A percentile compares a stretch with the other conserved stretches of the same genome.
Conservation (phyloP, 2,329 filamentous ascomycete genomes). For the Septoria linicola region DNA sequence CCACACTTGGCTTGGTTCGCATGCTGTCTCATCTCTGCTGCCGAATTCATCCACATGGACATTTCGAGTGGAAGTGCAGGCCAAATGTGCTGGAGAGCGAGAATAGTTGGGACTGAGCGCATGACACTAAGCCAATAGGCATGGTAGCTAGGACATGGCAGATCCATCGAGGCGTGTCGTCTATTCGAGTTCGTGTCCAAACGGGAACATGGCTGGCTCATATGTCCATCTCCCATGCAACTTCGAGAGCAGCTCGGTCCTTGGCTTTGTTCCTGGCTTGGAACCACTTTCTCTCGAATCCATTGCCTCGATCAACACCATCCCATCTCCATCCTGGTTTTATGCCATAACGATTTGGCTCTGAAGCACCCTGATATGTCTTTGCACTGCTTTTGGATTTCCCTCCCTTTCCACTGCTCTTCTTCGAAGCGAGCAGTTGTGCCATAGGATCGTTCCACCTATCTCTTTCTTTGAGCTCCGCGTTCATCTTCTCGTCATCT, state of each 20-base stretch:
- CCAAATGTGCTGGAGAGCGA: too few species aligned
- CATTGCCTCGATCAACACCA: conserved; percentile 89
- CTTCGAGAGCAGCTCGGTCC: conserved; percentile 76
- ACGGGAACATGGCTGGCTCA: conserved; percentile 1
- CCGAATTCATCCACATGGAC: too few species aligned
- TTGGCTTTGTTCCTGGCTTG: conserved; percentile 76
- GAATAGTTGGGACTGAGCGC: too few species aligned
- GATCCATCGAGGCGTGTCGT: too few species aligned
- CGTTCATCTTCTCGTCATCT: conserved; percentile 87
- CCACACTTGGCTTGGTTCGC: too few species aligned
- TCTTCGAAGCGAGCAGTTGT: conserved; percentile 65
- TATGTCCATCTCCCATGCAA: conserved; percentile 90
- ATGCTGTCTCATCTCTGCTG: too few species aligned
- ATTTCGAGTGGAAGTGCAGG: too few species aligned
- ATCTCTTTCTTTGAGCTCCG: conserved; percentile 70
- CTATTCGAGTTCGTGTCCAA: too few species aligned
- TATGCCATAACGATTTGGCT: conserved; percentile 93
- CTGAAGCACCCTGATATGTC: conserved; percentile 73
- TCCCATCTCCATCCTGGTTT: conserved; percentile 93
- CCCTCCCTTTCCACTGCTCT: conserved; percentile 56
- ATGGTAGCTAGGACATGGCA: too few species aligned
- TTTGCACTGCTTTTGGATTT: conserved; percentile 50
- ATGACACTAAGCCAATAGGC: too few species aligned
- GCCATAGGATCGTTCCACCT: conserved; percentile 96
- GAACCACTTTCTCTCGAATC: conserved; percentile 92